Evolutionary conservation across 2,329 filamentous ascomycete genomes (phyloP).

Genomic region (Calonectria ilicicola): DNA sequence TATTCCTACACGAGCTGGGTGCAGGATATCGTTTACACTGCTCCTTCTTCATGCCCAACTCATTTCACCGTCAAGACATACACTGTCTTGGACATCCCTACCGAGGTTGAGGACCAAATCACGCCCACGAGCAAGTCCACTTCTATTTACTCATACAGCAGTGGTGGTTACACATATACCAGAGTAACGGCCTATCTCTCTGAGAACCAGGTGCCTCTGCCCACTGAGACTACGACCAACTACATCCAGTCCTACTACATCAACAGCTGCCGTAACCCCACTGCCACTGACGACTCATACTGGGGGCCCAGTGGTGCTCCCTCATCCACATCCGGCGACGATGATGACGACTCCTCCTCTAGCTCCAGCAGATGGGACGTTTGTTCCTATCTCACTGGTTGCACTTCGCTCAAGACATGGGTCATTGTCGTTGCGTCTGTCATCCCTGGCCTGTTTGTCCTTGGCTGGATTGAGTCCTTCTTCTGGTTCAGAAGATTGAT

Average conservation of each 20-base stretch:
- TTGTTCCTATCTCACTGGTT: conserved; percentile 5
- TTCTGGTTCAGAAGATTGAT: conserved; percentile 49
- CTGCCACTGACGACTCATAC: conserved; percentile 18
- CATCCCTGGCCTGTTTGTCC: conserved; percentile 44
- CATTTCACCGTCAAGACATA: conserved; percentile 40
- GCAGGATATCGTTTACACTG: conserved; percentile 37
- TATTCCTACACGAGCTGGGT: conserved; percentile 26
- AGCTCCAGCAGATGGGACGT: not conserved
- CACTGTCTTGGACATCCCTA: not conserved
- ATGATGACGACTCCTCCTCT: not conserved
- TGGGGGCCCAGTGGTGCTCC: conserved; percentile 9
- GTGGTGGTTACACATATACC: conserved; percentile 23
- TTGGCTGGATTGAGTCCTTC: conserved; percentile 47
- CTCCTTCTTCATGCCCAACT: conserved; percentile 43
- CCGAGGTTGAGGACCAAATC: conserved; percentile 18
- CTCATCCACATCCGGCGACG: not conserved
- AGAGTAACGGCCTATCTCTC: conserved; percentile 30
- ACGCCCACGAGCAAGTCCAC: conserved; percentile 14
- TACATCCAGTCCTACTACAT: conserved; percentile 35
- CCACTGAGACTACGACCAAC: conserved; percentile 9
- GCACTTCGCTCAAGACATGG: conserved; percentile 25
- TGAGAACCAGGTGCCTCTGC: conserved; percentile 20
- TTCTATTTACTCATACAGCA: conserved; percentile 4
- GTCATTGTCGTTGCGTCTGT: conserved; percentile 42
- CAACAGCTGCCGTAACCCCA: conserved; percentile 31